Base-by-base conservation (phyloP, 2,329 filamentous ascomycete species). In the Trichophyton verrucosum region DNA sequence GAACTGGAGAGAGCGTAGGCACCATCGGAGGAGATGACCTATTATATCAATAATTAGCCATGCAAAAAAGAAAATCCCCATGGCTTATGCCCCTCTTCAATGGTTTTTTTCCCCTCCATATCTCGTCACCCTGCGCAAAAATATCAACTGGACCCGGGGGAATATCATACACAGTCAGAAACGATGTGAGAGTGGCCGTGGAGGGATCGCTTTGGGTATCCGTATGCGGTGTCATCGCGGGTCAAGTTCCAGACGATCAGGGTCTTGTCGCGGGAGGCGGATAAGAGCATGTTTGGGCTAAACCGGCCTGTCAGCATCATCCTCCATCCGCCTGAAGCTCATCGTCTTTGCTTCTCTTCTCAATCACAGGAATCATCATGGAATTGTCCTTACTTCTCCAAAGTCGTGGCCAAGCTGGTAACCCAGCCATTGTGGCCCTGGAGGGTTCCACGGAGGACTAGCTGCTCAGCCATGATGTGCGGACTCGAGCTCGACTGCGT, bases 231-330 rank as follows among this genome's bases (percentile, higher is more conserved):
- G 82, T 97, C 94, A 80, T 97, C 91, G 81, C 94, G 92, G 80
- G 94, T 97, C 75, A 99, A 85, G 86, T 96, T 96, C 94, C 94
- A 99, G 86, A 99, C 95, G 83, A 99, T 99, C 78, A 99, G 84
- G 71, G 89, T 89, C 88, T 97, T 96, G 86, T 99, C 94, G 82
- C 94, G 91, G 77, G 86, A 90, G 75, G 84, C 92, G 71, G 94
- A 99, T 74, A 99, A 86, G 78, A 99, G 91, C 92, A 99, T 97
- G 86, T 99, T 97, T 76, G 94, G 94, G 88, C 90, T 86, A 74
- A 66, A 44, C 40, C 9, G 46, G n/a, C 38, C 38, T 22, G 71
- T 77, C 69, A 77, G 75, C 72, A 70, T 66, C 66, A 64, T 61
- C 58, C 64, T 64, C 61, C 59, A 57, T 51, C 40, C 9, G 20